Base-by-base conservation (phyloP, 2,329 filamentous ascomycete genomes). In the Fusarium penzigii region DNA sequence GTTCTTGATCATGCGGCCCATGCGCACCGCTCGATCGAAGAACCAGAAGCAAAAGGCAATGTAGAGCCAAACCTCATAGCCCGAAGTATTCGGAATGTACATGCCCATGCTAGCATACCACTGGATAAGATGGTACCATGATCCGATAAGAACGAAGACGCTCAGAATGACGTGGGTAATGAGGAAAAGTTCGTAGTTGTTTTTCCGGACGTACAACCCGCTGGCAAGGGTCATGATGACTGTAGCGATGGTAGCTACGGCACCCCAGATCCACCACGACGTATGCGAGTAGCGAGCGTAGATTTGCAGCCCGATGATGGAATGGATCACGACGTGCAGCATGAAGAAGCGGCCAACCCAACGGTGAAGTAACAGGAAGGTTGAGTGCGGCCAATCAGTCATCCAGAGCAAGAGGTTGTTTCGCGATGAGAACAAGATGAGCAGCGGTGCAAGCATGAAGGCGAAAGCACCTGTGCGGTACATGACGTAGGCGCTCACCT, bases 351-450 rank as follows among this genome's bases (percentile, higher is more conserved):
- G 61, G 2, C 75, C 77, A 7, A 77, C 65, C 75, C 75, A 79
- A 11, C 77, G 74, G 61, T 81, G 78, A 1, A 79, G 63, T 0
- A 79, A 56, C 13, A 80, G 48, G 56, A 68, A 79, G 1, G 78
- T 80, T 2, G 70, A 70, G 52, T 78, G 72, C 1, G 68, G 72
- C 75, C 77, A 80, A 54, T 76, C 70, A 2, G 78, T 78, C 5
- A 78, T 40, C 69, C 70, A 75, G 0, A 79, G 67, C 1, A 78
- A 66, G 6, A 79, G 20, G 52, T 76, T 78, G 59, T 81, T 80
- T 1, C 78, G 65, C 2, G 69, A 63, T 0, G 72, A 67, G 51
- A 73, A 78, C 5, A 80, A 68, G 17, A 79, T 57, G 0, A 74
- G 40, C 0, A 79, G 57, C 1, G 75, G 70, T 0, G 75, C 39